A percentile compares a stretch with the other conserved stretches of the same genome.
phyloP scores from a whole-genome alignment of 257 asterid genomes.

The Voacanga thouarsii region DNA sequence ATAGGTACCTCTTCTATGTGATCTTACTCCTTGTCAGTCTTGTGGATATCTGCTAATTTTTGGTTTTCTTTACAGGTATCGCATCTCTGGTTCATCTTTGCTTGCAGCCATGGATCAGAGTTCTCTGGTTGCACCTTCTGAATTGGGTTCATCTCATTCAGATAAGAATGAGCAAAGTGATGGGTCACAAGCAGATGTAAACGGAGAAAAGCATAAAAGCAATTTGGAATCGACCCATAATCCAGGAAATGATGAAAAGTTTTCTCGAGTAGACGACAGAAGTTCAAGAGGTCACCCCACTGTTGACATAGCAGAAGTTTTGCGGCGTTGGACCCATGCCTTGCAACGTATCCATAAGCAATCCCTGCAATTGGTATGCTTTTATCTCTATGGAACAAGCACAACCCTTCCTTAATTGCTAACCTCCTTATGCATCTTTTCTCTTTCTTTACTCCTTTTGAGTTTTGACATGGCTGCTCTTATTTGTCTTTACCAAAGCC shows the following conservation, averaged over 20 bases:
- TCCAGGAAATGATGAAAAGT: slow-evolving; percentile 52
- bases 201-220: slow-evolving; percentile 33
- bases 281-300: slow-evolving; percentile 78
- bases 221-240: slow-evolving; percentile 31
- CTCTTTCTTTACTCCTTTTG: background rate
- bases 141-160: slow-evolving; percentile 41
- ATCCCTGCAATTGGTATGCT: slow-evolving; percentile 78
- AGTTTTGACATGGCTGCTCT: background rate
- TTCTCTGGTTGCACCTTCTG: slow-evolving; percentile 53
- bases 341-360: slow-evolving; percentile 97
- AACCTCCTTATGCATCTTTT: background rate
- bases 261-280: slow-evolving; percentile 67
- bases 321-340: slow-evolving; percentile 99
- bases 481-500: background rate
- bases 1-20: slow-evolving; percentile 47
- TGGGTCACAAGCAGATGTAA: slow-evolving; percentile 40
- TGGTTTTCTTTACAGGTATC: slow-evolving; percentile 63
- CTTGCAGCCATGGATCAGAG: slow-evolving; percentile 95
- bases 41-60: slow-evolving; percentile 7
- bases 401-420: background rate
- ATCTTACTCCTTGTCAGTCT: slow-evolving; percentile 5
- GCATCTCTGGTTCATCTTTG: slow-evolving; percentile 94
- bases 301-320: slow-evolving; percentile 93
- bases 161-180: slow-evolving; percentile 54
- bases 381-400: slow-evolving; percentile 13